A percentile compares a stretch with the other conserved stretches of the same genome.
Conservation (phyloP, 2,329 filamentous ascomycete species). For the Fusarium transvaalense region DNA sequence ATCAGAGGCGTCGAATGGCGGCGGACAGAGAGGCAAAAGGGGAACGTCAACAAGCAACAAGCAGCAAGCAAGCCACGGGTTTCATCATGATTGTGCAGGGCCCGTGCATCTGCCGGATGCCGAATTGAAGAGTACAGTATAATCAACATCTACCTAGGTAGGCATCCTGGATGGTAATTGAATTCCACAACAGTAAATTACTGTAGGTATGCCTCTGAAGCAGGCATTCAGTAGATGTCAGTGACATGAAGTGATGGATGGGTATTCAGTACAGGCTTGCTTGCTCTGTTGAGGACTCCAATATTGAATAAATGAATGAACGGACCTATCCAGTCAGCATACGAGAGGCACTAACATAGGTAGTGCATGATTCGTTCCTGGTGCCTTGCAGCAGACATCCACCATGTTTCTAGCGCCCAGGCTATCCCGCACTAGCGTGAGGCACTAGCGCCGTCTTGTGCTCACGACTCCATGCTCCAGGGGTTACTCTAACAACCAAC, state of each 20-base stretch:
- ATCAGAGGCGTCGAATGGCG: conserved; percentile 21
- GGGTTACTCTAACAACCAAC: conserved; percentile 38
- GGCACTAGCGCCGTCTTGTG: conserved; percentile 25
- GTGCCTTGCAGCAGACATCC: conserved; percentile 39
- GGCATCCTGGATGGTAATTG: not conserved
- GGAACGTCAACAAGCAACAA: conserved; percentile 8
- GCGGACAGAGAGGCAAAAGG: conserved; percentile 8
- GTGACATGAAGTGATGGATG: not conserved
- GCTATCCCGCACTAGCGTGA: conserved; percentile 20
- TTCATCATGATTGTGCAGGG: conserved; percentile 27
- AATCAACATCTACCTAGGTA: not conserved
- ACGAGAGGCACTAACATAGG: conserved; percentile 2
- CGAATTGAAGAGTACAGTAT: conserved; percentile 8
- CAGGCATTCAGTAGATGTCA: conserved; percentile 4
- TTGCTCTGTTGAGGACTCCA: conserved; percentile 6
- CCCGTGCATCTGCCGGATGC: conserved; percentile 27
- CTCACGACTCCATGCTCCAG: conserved; percentile 11
- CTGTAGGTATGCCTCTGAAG: not conserved
- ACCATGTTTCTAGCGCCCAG: conserved; percentile 35
- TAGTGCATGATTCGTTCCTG: conserved; percentile 36
- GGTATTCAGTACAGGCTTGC: not conserved
- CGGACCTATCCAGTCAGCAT: not conserved
- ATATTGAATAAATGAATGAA: conserved; percentile 14
- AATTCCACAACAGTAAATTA: not conserved
- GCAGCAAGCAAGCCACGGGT: conserved; percentile 22